Conservation (phyloP, 768 basidiomycete species). For the Rubroboletus pulcherrimus region DNA sequence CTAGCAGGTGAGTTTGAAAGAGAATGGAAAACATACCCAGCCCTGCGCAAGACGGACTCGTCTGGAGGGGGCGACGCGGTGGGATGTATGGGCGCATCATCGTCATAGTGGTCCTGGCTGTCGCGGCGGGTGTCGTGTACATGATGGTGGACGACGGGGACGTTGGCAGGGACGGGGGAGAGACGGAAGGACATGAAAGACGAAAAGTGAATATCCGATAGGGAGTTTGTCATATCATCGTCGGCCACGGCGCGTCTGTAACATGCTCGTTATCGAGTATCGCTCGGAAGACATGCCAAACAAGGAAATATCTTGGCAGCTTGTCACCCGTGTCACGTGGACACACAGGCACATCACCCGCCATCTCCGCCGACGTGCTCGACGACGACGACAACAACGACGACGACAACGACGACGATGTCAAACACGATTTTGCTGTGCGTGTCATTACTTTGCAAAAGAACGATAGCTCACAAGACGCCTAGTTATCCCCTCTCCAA, state of each 20-base stretch:
- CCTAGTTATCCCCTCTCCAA: constrained; percentile 80
- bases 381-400: constrained; percentile 23
- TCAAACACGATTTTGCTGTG: constrained; percentile 53
- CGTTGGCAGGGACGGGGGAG: background rate
- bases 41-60: constrained; percentile 46
- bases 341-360: background rate
- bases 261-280: background rate
- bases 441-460: constrained; percentile 11
- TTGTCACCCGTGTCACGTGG: constrained; percentile 14
- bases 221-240: background rate
- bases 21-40: constrained; percentile 42
- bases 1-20: background rate
- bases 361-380: constrained; percentile 9
- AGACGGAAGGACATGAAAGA: constrained; percentile 9
- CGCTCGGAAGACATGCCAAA: background rate
- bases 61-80: constrained; percentile 28
- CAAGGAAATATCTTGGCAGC: constrained; percentile 2
- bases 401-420: constrained; percentile 33
- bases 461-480: background rate
- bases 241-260: background rate
- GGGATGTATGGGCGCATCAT: constrained; percentile 11
- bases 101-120: constrained; percentile 2
- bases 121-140: background rate
- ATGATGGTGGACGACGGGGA: background rate
- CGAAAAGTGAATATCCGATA: background rate